Conservation (phyloP, 139 green algal genomes). For the Bryopsis sp. region DNA sequence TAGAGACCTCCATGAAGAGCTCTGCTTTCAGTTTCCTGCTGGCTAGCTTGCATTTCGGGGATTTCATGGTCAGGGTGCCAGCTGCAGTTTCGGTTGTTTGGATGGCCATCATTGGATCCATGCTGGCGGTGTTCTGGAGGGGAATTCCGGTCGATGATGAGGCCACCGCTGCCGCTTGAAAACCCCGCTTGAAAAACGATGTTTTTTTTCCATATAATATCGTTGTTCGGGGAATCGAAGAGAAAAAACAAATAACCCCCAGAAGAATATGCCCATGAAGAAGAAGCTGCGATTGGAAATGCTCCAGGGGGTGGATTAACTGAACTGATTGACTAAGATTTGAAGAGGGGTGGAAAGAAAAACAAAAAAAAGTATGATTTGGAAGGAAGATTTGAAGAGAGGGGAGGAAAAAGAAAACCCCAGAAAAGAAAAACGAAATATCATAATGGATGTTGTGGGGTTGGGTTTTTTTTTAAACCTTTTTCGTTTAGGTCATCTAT, state of each 20-base stretch:
- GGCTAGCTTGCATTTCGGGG: conserved; percentile 59
- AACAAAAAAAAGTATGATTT: neutral
- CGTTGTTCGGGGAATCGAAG: neutral
- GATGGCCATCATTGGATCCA: conserved; percentile 51
- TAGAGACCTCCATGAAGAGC: conserved; percentile 68
- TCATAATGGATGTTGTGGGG: neutral
- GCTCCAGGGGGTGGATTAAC: neutral
- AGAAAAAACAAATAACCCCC: neutral
- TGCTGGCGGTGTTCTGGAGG: conserved; percentile 53
- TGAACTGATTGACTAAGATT: neutral
- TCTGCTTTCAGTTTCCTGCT: conserved; percentile 66
- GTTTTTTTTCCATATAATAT: neutral
- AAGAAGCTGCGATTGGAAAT: neutral
- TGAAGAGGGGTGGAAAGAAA: neutral
- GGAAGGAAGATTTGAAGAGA: neutral
- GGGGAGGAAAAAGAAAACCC: neutral
- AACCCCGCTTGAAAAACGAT: neutral
- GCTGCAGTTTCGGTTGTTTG: conserved; percentile 40
- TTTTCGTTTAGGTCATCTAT: too few relatives aligned
- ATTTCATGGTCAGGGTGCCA: conserved; percentile 60
- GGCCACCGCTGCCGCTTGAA: neutral
- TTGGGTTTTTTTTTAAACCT: neutral
- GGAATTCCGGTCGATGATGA: conserved; percentile 31
- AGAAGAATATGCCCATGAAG: neutral
- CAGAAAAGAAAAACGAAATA: neutral